Conservation (phyloP, 2,329 filamentous ascomycete species). For the Colletotrichum salicis region DNA sequence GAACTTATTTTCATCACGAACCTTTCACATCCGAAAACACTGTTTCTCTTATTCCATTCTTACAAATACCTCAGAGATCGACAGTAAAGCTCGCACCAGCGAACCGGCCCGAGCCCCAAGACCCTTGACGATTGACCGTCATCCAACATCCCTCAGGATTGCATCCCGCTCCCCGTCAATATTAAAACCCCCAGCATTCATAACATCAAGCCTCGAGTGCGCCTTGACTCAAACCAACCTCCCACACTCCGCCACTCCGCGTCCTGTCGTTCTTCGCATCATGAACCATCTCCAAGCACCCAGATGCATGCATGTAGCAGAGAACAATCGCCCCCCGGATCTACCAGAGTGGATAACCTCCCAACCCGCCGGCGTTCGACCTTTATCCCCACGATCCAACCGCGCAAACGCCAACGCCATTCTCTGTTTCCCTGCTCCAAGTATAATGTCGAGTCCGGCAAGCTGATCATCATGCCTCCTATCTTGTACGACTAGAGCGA, state of each 20-base stretch:
- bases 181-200: neutral
- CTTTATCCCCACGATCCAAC: neutral
- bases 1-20: neutral
- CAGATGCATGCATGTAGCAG: neutral
- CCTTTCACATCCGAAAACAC: neutral
- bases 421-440: neutral
- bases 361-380: neutral
- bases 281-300: conserved; percentile 2
- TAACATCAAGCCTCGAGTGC: conserved; percentile 1
- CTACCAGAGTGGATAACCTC: neutral
- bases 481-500: neutral
- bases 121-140: neutral
- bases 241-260: neutral
- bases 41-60: neutral
- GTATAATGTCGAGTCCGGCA: neutral
- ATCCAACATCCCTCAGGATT: neutral
- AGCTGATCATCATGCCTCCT: neutral
- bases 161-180: conserved; percentile 19
- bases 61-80: conserved; percentile 7
- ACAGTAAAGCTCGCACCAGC: conserved; percentile 5
- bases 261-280: conserved; percentile 5
- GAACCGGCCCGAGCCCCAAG: conserved; percentile 20
- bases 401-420: neutral
- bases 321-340: neutral
- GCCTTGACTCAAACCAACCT: neutral